Evolutionary conservation across 176 grass and related monocot genomes (phyloP).

Genomic region (Musa troglodytarum): DNA sequence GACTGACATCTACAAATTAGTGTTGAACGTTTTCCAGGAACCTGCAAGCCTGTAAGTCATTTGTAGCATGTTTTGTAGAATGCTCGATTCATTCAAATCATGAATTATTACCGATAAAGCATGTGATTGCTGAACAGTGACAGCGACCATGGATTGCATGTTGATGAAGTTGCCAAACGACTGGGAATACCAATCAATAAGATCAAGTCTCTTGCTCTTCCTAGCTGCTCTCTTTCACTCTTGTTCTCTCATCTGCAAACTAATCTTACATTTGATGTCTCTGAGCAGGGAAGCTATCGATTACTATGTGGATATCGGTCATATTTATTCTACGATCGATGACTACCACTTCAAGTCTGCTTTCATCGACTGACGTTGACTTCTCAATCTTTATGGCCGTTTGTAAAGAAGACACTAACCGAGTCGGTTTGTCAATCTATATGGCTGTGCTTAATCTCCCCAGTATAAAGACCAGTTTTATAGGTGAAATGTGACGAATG

Average conservation of each 20-base stretch:
- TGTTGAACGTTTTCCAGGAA: slow-evolving; percentile 67
- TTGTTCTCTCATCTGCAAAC: neutral
- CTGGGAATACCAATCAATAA: slow-evolving; percentile 35
- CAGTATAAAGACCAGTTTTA: too few species aligned
- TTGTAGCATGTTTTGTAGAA: neutral
- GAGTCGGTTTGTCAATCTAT: too few species aligned
- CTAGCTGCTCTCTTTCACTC: neutral
- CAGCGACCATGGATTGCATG: slow-evolving; percentile 74
- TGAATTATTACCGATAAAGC: neutral
- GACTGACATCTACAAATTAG: slow-evolving; percentile 49
- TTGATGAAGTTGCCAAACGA: slow-evolving; percentile 56
- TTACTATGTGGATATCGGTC: slow-evolving; percentile 37
- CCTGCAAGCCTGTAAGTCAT: slow-evolving; percentile 68
- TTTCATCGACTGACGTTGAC: slow-evolving; percentile 12
- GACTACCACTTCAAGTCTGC: slow-evolving; percentile 76
- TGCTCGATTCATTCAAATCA: neutral
- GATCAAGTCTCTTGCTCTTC: slow-evolving; percentile 38
- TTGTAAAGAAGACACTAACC: too few species aligned
- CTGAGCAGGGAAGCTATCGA: slow-evolving; percentile 56
- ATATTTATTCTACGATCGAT: slow-evolving; percentile 77
- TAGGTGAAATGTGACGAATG: too few species aligned
- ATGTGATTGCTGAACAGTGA: slow-evolving; percentile 22
- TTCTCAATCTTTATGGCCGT: too few species aligned
- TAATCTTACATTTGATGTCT: neutral
- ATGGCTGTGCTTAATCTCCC: too few species aligned